Base-by-base conservation (phyloP, 768 basidiomycete species). In the Termitomyces sp. region DNA sequence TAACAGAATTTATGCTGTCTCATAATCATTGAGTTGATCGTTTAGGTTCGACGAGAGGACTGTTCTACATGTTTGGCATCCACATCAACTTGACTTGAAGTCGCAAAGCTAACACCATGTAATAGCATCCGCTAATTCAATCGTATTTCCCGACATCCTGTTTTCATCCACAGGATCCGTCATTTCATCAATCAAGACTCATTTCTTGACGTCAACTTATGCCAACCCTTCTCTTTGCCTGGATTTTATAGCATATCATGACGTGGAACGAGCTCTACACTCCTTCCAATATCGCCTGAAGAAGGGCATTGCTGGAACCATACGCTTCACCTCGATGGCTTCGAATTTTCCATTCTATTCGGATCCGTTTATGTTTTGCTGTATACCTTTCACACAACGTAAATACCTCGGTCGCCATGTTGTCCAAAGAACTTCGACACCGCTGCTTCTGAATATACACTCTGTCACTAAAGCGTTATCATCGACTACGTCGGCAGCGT, bases 301-400 rank as follows among this genome's bases (percentile, higher is more conserved):
- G 15, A 54, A 64, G 2, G 65, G 61, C 42, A 39, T 45, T 22
- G 54, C 61, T 8, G 63, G 66, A 15, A 58, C 56, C 3, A 59
- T 78, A 48, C 68, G 72, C 34, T 73, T 78, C 61, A 73, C 74
- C 4, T 70, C 78, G 6, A 72, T 81, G 56, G 70, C 76, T 9
- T 59, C 74, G 0, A 68, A 67, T 33, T 62, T 79, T 47, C 55
- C 68, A 6, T 67, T 71, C 30, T 63, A 78, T 45, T 74, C 75
- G 39, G 62, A 68, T 3, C 57, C 69, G 2, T 80, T 77, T 62
- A 63, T 79, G 36, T 59, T 80, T 31, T 78, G 78, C 55, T 68
- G 77, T 3, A 54, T 81, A 5, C 80, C 82, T 4, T 81, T 81
- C 63, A 67, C 76, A 57, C 64, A 72, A 11, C 68, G 72, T 30